A percentile compares a stretch with the other conserved stretches of the same genome.
Evolutionary conservation across 2,329 filamentous ascomycete species (phyloP).

Genomic region (Scedosporium boydii): DNA sequence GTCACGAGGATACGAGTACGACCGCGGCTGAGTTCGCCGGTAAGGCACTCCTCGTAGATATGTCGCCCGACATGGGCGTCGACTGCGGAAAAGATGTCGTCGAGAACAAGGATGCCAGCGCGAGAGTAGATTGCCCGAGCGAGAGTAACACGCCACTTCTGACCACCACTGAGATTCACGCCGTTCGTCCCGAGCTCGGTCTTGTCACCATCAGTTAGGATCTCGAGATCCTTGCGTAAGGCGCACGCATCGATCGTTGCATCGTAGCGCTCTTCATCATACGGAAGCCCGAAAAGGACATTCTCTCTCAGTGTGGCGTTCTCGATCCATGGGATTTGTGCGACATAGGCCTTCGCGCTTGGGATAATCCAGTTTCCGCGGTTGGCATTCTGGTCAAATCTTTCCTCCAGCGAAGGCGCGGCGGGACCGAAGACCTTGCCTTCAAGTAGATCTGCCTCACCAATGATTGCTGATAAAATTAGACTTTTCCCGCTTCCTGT

Average conservation of each 20-base stretch:
- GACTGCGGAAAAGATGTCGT: conserved; percentile 77
- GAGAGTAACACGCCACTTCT: conserved; percentile 72
- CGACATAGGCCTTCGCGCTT: conserved; percentile 62
- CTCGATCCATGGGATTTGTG: conserved; percentile 78
- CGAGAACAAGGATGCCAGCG: conserved; percentile 63
- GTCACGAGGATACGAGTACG: conserved; percentile 69
- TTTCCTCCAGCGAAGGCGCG: conserved; percentile 39
- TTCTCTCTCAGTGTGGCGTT: conserved; percentile 73
- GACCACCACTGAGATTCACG: conserved; percentile 69
- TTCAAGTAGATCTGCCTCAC: conserved; percentile 60
- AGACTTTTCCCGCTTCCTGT: conserved; percentile 73
- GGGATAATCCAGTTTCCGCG: conserved; percentile 59
- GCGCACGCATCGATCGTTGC: conserved; percentile 66
- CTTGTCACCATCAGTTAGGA: conserved; percentile 65
- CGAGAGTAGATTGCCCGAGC: conserved; percentile 69
- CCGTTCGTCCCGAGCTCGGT: conserved; percentile 70
- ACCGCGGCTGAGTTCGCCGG: conserved; percentile 57
- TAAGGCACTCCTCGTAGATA: conserved; percentile 67
- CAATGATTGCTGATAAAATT: conserved; percentile 62
- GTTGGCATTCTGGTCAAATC: conserved; percentile 54
- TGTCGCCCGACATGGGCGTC: conserved; percentile 74
- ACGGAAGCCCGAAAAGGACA: conserved; percentile 66
- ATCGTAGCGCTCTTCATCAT: conserved; percentile 57
- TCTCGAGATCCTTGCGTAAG: conserved; percentile 64
- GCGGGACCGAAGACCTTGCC: conserved; percentile 50